phyloP scores from a whole-genome alignment of 345 rosid genomes.

The Dipteronia dyeriana region DNA sequence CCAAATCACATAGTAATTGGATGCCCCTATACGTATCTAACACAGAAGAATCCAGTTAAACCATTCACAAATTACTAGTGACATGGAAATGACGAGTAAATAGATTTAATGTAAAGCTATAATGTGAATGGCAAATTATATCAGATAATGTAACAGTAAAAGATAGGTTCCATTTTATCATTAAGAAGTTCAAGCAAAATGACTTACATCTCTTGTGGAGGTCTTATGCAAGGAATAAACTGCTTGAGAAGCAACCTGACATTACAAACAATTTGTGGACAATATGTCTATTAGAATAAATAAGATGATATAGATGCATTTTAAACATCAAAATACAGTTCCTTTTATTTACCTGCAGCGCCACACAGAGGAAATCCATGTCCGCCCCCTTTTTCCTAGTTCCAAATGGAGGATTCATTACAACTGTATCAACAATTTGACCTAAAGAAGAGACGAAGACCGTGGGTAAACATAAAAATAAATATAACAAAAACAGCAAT shows the following conservation, averaged over 20 bases:
- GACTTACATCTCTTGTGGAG: slow-evolving; percentile 89
- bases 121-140: background rate
- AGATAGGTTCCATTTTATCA: background rate
- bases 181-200: slow-evolving; percentile 9
- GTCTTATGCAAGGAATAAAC: slow-evolving; percentile 98
- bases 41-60: background rate
- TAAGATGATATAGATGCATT: background rate
- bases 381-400: slow-evolving; percentile 89
- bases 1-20: no score
- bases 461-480: slow-evolving; percentile 8
- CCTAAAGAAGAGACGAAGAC: slow-evolving; percentile 37
- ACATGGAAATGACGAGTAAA: background rate
- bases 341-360: slow-evolving; percentile 57
- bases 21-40: no score
- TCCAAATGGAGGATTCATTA: slow-evolving; percentile 99
- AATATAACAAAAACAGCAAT: background rate
- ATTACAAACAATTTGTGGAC: slow-evolving; percentile 1
- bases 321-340: slow-evolving; percentile 9
- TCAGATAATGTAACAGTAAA: background rate
- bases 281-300: slow-evolving; percentile 7
- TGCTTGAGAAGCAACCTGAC: slow-evolving; percentile 76
- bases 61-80: background rate
- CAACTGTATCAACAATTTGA: slow-evolving; percentile 68
- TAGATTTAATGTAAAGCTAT: background rate
- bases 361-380: slow-evolving; percentile 73